phyloP scores from a whole-genome alignment of 2,329 filamentous ascomycete species.

The Aspergillus sclerotialis region DNA sequence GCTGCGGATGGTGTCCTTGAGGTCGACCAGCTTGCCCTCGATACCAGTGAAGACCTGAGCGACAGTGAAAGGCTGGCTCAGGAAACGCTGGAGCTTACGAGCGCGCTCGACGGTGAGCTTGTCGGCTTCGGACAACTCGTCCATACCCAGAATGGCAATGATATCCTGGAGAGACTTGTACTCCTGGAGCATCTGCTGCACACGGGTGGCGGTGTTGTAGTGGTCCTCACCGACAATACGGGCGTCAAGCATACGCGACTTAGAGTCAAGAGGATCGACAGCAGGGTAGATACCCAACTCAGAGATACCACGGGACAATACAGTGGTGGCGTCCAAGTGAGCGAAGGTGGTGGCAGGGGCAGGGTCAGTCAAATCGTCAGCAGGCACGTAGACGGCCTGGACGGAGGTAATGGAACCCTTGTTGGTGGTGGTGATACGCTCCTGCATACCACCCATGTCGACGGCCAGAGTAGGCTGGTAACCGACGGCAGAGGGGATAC shows the following conservation, averaged over 20 bases:
- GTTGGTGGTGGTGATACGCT: conserved; percentile 98
- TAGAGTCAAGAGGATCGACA: conserved; percentile 98
- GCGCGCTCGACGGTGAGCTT: conserved; percentile 99
- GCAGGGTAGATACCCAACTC: conserved; percentile 99
- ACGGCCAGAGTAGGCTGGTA: conserved; percentile 98
- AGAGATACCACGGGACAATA: conserved; percentile 99
- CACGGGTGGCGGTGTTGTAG: conserved; percentile 88
- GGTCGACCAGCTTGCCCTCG: conserved; percentile 91
- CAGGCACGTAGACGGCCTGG: conserved; percentile 99
- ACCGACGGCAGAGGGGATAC: conserved; percentile 99
- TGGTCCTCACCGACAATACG: conserved; percentile 97
- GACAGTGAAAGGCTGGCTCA: conserved; percentile 97
- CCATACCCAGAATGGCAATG: conserved; percentile 99
- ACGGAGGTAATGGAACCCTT: conserved; percentile 99
- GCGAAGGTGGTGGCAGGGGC: conserved; percentile 99
- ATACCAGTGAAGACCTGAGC: conserved; percentile 68
- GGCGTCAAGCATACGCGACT: conserved; percentile 98
- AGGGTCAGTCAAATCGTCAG: conserved; percentile 99
- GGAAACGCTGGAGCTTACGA: conserved; percentile 99
- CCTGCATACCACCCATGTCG: conserved; percentile 99
- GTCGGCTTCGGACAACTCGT: conserved; percentile 97
- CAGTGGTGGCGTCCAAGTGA: conserved; percentile 99
- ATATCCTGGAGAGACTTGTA: conserved; percentile 99
- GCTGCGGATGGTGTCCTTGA: conserved; percentile 95
- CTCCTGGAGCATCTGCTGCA: conserved; percentile 99